Conservation (phyloP, 495 filamentous ascomycete species). For the Rhypophila decipiens region DNA sequence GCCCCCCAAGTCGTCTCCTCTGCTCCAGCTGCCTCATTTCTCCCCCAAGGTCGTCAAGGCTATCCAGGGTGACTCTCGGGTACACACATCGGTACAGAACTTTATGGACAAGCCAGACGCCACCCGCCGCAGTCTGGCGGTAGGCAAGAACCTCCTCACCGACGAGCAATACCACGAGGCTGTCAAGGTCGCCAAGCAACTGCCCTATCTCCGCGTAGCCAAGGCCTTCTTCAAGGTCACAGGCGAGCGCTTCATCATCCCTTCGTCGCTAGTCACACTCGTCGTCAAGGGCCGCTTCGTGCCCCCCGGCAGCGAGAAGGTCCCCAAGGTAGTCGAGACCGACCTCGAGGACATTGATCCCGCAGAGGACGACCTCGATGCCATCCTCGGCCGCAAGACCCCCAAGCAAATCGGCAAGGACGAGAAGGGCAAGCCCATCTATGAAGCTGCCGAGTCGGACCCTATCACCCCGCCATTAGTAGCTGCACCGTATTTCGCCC, state of each 20-base stretch:
- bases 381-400: slow-evolving; percentile 71
- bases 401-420: slow-evolving; percentile 53
- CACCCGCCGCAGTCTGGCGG: slow-evolving; percentile 60
- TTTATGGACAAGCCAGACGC: slow-evolving; percentile 79
- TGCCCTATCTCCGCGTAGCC: slow-evolving; percentile 78
- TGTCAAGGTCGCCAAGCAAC: slow-evolving; percentile 66
- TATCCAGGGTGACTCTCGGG: slow-evolving; percentile 69
- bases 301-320: slow-evolving; percentile 68
- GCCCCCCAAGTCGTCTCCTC: slow-evolving; percentile 72
- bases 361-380: slow-evolving; percentile 86
- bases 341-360: slow-evolving; percentile 90
- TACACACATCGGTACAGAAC: slow-evolving; percentile 71
- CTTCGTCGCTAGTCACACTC: slow-evolving; percentile 87
- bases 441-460: slow-evolving; percentile 44
- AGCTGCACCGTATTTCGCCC: slow-evolving; percentile 80
- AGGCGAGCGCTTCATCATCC: slow-evolving; percentile 86
- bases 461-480: slow-evolving; percentile 73
- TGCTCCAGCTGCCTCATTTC: slow-evolving; percentile 88
- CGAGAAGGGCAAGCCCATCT: slow-evolving; percentile 46
- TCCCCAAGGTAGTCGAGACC: slow-evolving; percentile 64
- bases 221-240: slow-evolving; percentile 98
- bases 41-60: slow-evolving; percentile 66
- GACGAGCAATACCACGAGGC: slow-evolving; percentile 71
- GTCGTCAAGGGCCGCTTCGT: slow-evolving; percentile 93
- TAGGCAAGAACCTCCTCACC: slow-evolving; percentile 64